These are phyloP conservation scores for Rhodotorula sp. DNA, from an alignment of 1,284 basidiomycete species.

Conservation along the genomic window DNA sequence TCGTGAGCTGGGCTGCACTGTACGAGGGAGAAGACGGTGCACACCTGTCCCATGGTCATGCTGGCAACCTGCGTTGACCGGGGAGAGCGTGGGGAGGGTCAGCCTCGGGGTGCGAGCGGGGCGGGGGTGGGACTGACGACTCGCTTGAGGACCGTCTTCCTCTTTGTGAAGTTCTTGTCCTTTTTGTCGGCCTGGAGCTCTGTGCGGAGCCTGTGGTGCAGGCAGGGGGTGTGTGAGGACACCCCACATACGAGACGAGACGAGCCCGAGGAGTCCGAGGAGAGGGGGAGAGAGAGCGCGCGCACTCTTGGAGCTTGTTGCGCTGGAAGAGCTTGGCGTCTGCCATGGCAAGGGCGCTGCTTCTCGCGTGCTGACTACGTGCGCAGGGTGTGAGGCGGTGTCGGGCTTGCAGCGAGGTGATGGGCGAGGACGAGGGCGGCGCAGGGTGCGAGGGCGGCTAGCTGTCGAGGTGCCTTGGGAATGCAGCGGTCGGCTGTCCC, in stretches of 20 bases:
- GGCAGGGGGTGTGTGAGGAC: neutral
- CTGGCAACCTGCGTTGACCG: constrained; percentile 63
- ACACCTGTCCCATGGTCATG: constrained; percentile 94
- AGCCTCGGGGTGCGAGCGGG: too few species aligned
- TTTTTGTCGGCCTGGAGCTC: constrained; percentile 83
- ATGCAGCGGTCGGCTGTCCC: too few species aligned
- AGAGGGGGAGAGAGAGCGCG: neutral
- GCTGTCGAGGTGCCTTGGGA: too few species aligned
- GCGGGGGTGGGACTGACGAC: constrained; percentile 56
- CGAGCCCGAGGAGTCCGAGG: neutral
- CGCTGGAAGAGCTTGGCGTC: constrained; percentile 42
- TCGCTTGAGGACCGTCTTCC: constrained; percentile 91
- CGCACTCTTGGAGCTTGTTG: constrained; percentile 40
- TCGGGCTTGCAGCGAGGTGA: neutral
- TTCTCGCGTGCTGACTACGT: neutral
- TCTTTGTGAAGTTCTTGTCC: constrained; percentile 89
- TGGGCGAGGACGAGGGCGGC: too few species aligned
- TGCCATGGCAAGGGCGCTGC: too few species aligned
- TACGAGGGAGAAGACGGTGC: constrained; percentile 56
- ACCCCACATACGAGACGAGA: neutral
- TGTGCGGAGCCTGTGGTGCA: constrained; percentile 27
- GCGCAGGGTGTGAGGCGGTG: neutral
- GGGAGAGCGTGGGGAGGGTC: neutral
- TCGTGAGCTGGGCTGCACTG: neutral
- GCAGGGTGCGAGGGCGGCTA: too few species aligned